Evolutionary conservation across 2,329 filamentous ascomycete genomes (phyloP).

Genomic region (Aspergillus neoniger): DNA sequence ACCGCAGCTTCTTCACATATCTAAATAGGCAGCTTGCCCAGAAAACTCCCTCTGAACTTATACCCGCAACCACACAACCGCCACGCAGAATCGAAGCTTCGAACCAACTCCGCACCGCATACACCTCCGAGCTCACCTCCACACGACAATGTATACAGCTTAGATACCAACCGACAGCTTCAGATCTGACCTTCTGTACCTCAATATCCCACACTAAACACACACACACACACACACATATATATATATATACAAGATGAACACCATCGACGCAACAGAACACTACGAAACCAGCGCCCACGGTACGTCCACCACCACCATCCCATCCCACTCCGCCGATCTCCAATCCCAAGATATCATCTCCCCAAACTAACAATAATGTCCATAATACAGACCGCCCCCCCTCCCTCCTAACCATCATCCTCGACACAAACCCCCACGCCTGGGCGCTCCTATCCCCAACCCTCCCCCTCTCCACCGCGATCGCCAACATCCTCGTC

Average conservation of each 20-base stretch:
- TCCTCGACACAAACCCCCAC: conserved; percentile 95
- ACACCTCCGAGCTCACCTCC: background rate
- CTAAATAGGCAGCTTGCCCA: background rate
- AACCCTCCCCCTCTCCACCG: conserved; percentile 76
- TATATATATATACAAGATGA: conserved; percentile 51
- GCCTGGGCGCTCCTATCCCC: conserved; percentile 78
- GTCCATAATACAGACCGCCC: conserved; percentile 49
- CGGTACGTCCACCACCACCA: conserved; percentile 36
- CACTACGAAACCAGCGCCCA: conserved; percentile 53
- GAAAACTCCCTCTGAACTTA: background rate
- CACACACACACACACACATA: no score
- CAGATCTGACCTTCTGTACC: background rate
- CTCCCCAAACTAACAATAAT: background rate
- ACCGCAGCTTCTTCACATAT: background rate
- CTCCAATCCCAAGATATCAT: background rate
- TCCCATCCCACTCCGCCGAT: background rate
- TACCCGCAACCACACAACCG: background rate
- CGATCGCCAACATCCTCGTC: conserved; percentile 85
- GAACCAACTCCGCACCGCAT: background rate
- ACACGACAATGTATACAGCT: background rate
- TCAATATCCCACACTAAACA: background rate
- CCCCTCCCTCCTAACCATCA: conserved; percentile 83
- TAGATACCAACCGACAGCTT: background rate
- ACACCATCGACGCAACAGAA: conserved; percentile 64
- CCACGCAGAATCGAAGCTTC: background rate